These are phyloP conservation scores for Colletotrichum orchidophilum DNA, from an alignment of 2,329 filamentous ascomycete genomes.

Conservation along the genomic window DNA sequence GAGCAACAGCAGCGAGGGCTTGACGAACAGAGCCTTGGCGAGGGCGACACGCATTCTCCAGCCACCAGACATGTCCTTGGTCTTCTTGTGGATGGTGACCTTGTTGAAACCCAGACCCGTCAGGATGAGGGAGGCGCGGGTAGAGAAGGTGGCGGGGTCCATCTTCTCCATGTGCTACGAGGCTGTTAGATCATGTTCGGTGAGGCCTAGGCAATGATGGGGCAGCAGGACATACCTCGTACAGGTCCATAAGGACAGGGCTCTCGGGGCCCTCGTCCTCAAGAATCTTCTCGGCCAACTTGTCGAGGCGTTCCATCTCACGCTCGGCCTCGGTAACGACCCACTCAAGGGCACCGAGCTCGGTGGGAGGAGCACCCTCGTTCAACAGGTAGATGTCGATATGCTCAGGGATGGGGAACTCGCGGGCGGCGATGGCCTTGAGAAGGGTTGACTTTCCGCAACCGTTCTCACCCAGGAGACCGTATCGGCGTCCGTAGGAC, in stretches of 20 bases:
- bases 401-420: slow-evolving; percentile 95
- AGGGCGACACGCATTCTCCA: slow-evolving; percentile 99
- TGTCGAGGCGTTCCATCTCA: slow-evolving; percentile 91
- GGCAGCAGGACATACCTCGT: slow-evolving; percentile 74
- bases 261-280: slow-evolving; percentile 93
- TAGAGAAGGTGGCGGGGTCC: slow-evolving; percentile 97
- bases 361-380: slow-evolving; percentile 90
- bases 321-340: slow-evolving; percentile 94
- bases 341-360: slow-evolving; percentile 94
- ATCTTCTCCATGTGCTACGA: slow-evolving; percentile 95
- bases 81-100: slow-evolving; percentile 97
- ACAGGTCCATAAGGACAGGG: slow-evolving; percentile 90
- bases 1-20: slow-evolving; percentile 92
- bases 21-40: slow-evolving; percentile 97
- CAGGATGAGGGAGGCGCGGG: slow-evolving; percentile 93
- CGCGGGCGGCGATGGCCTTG: slow-evolving; percentile 91
- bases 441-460: slow-evolving; percentile 98
- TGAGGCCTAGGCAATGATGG: not conserved
- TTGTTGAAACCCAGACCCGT: slow-evolving; percentile 99
- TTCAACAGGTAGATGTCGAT: slow-evolving; percentile 99
- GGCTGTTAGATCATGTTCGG: slow-evolving; percentile 15
- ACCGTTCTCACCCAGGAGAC: slow-evolving; percentile 96
- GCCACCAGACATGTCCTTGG: slow-evolving; percentile 99
- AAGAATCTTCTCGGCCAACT: slow-evolving; percentile 86
- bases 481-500: slow-evolving; percentile 91